Evolutionary conservation across 805 yeast genomes (phyloP).

Genomic region (Sugiyamaella valdiviana): DNA sequence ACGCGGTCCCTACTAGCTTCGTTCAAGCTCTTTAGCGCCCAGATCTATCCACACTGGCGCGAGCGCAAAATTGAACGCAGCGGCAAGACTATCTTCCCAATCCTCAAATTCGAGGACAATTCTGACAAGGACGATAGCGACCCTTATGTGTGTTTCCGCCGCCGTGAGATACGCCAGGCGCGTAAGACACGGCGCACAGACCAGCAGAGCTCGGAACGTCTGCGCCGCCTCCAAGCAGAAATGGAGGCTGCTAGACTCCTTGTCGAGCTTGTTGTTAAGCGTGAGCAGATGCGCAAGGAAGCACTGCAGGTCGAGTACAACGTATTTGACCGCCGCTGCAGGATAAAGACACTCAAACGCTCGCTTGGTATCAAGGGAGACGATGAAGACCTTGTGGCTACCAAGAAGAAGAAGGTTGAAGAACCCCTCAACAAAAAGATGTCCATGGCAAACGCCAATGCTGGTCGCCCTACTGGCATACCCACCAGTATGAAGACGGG

Average conservation of each 20-base stretch:
- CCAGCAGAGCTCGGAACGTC: slow-evolving; percentile 77
- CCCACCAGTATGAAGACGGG: slow-evolving; percentile 14
- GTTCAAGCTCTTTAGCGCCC: slow-evolving; percentile 48
- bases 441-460: slow-evolving; percentile 10
- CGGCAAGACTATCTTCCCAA: slow-evolving; percentile 70
- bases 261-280: slow-evolving; percentile 60
- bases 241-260: slow-evolving; percentile 69
- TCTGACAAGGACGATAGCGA: slow-evolving; percentile 86
- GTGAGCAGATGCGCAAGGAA: slow-evolving; percentile 63
- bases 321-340: slow-evolving; percentile 66
- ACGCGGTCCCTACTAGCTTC: slow-evolving; percentile 21
- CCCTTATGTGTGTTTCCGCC: slow-evolving; percentile 91
- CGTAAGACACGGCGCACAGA: slow-evolving; percentile 95
- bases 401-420: slow-evolving; percentile 47
- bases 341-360: slow-evolving; percentile 69
- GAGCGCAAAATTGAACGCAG: slow-evolving; percentile 58
- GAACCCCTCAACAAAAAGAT: slow-evolving; percentile 9
- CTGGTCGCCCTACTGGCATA: slow-evolving; percentile 26
- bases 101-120: slow-evolving; percentile 74
- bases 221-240: slow-evolving; percentile 67
- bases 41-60: slow-evolving; percentile 78
- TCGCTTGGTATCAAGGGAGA: slow-evolving; percentile 71
- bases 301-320: slow-evolving; percentile 55
- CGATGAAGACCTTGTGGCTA: slow-evolving; percentile 74
- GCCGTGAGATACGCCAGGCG: slow-evolving; percentile 91